Conservation (phyloP, 768 basidiomycete genomes). For the Coprinopsis marcescibilis region DNA sequence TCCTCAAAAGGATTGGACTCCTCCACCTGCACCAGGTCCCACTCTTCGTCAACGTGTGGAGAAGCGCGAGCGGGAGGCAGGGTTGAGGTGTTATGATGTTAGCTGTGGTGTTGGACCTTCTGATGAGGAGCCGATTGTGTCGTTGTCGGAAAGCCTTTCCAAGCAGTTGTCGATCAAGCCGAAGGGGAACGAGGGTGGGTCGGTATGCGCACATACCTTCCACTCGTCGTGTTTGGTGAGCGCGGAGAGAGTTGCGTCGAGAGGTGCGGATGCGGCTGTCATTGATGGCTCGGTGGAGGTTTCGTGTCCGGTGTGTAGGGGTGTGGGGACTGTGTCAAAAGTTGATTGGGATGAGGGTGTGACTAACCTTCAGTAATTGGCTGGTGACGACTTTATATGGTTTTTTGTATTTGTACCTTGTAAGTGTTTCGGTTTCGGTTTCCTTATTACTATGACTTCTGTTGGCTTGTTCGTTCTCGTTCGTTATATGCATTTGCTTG, state of each 20-base stretch:
- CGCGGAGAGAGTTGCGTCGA: constrained; percentile 59
- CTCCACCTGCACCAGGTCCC: constrained; percentile 59
- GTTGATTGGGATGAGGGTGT: constrained; percentile 56
- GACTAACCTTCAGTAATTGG: neutral
- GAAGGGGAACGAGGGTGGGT: constrained; percentile 16
- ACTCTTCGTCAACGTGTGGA: constrained; percentile 73
- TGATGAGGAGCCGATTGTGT: constrained; percentile 58
- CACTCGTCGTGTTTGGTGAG: constrained; percentile 70
- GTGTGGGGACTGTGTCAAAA: constrained; percentile 52
- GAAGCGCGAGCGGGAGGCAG: constrained; percentile 64
- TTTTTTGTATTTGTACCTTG: too few species aligned
- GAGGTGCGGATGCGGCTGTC: constrained; percentile 43
- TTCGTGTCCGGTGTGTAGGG: constrained; percentile 69
- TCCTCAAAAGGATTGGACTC: constrained; percentile 47
- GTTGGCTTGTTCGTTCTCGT: too few species aligned
- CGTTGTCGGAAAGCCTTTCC: constrained; percentile 21
- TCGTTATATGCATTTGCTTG: too few species aligned
- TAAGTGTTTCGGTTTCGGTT: too few species aligned
- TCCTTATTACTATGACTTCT: too few species aligned
- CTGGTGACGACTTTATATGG: neutral
- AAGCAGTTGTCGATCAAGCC: constrained; percentile 35
- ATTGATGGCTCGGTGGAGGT: constrained; percentile 49
- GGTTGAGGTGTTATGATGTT: constrained; percentile 64
- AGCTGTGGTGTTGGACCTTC: constrained; percentile 73
- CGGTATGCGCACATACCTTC: constrained; percentile 62